Evolutionary conservation across 495 filamentous ascomycete genomes (phyloP).

Genomic region (Trichoderma asperelloides): DNA sequence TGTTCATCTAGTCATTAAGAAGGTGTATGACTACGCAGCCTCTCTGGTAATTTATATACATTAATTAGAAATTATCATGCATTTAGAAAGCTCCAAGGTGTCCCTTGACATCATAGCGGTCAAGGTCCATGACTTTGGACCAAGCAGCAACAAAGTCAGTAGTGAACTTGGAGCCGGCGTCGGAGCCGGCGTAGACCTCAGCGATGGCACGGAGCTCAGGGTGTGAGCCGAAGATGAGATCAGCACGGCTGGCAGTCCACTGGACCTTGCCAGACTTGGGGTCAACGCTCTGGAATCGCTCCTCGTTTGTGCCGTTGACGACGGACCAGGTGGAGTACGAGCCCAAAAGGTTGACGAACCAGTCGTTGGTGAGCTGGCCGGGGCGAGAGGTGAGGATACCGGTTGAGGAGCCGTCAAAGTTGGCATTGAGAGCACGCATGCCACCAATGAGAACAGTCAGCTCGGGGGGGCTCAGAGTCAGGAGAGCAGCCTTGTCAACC

Average conservation of each 20-base stretch:
- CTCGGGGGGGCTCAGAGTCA: constrained; percentile 59
- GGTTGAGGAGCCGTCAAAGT: constrained; percentile 52
- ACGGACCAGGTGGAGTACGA: constrained; percentile 56
- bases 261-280: constrained; percentile 50
- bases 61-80: not conserved
- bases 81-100: not conserved
- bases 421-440: constrained; percentile 54
- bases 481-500: constrained; percentile 56
- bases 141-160: constrained; percentile 63
- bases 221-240: constrained; percentile 63
- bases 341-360: constrained; percentile 67
- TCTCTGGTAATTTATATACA: not conserved
- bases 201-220: constrained; percentile 59
- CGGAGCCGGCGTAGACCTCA: constrained; percentile 53
- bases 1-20: not conserved
- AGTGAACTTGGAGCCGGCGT: constrained; percentile 50
- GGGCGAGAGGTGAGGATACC: constrained; percentile 58
- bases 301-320: constrained; percentile 31
- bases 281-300: constrained; percentile 53
- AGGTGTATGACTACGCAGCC: not conserved
- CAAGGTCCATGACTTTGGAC: constrained; percentile 64
- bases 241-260: constrained; percentile 59
- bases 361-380: constrained; percentile 63
- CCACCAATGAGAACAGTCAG: constrained; percentile 61
- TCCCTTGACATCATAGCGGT: constrained; percentile 49